Conservation (phyloP, 257 asterid species). For the Ilex aquifolium region DNA sequence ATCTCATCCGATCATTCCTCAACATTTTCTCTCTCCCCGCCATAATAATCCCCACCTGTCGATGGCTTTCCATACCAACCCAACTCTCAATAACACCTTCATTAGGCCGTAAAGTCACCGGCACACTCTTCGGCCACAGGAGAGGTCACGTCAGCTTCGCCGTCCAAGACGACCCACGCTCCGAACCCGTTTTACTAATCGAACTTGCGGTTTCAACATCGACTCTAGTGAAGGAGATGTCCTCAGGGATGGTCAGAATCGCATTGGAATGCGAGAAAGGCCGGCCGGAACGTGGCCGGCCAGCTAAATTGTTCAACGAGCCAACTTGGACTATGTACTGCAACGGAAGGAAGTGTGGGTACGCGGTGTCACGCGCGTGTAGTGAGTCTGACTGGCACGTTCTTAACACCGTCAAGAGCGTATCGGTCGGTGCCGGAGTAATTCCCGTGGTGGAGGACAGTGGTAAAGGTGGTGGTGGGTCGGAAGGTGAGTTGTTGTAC, state of each 20-base stretch:
- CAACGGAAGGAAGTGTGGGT: conserved; percentile 78
- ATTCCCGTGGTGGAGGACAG: conserved; percentile 78
- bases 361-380: conserved; percentile 55
- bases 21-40: conserved; percentile 45
- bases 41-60: conserved; percentile 43
- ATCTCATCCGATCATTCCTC: conserved; percentile 54
- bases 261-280: conserved; percentile 77
- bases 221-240: conserved; percentile 72
- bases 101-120: conserved; percentile 77
- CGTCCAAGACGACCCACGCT: conserved; percentile 61
- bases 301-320: conserved; percentile 44
- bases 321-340: conserved; percentile 93
- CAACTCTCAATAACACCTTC: conserved; percentile 43
- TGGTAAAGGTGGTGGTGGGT: conserved; percentile 28
- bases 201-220: conserved; percentile 78
- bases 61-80: conserved; percentile 39
- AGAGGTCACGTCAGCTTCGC: conserved; percentile 88
- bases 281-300: conserved; percentile 20
- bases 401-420: conserved; percentile 68
- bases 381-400: conserved; percentile 74
- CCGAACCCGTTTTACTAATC: conserved; percentile 61
- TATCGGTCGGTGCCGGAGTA: conserved; percentile 88
- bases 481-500: conserved; percentile 79
- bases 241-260: conserved; percentile 76
- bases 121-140: conserved; percentile 78